phyloP scores from a whole-genome alignment of 768 basidiomycete genomes.

The Collybia sp. region DNA sequence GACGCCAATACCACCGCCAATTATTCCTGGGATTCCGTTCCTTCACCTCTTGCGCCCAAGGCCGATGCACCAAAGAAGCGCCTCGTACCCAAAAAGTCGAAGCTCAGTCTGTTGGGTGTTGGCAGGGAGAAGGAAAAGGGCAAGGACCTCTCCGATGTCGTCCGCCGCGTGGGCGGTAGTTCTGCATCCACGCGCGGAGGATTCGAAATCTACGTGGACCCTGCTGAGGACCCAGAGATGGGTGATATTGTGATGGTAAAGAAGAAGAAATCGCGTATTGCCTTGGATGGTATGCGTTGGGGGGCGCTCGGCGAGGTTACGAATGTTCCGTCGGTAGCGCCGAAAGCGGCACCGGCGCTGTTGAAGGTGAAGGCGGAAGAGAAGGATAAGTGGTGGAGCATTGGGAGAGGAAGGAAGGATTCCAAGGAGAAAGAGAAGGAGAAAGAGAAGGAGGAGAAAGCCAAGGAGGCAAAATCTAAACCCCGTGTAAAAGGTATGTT shows the following conservation, averaged over 20 bases:
- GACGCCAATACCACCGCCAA: conserved; percentile 26
- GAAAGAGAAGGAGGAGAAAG: conserved; percentile 25
- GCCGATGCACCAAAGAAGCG: conserved; percentile 26
- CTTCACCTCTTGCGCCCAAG: conserved; percentile 26
- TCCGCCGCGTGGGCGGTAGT: conserved; percentile 40
- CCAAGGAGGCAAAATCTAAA: conserved; percentile 23
- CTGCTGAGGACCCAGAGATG: conserved; percentile 56
- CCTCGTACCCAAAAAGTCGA: conserved; percentile 73
- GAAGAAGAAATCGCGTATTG: conserved; percentile 68
- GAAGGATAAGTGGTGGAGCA: conserved; percentile 76
- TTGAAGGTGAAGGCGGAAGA: conserved; percentile 31
- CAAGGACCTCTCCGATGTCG: conserved; percentile 58
- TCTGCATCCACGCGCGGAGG: conserved; percentile 34
- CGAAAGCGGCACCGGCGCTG: conserved; percentile 19
- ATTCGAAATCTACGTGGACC: conserved; percentile 73
- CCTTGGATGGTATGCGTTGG: conserved; percentile 56
- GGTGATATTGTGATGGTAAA: conserved; percentile 71
- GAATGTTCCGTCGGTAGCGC: conserved; percentile 36
- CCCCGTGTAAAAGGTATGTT: conserved; percentile 39
- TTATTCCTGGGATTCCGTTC: conserved; percentile 28
- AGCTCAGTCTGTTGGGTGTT: conserved; percentile 38
- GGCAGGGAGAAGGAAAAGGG: conserved; percentile 25
- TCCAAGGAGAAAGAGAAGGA: conserved; percentile 58
- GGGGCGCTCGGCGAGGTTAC: conserved; percentile 53
- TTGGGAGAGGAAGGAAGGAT: conserved; percentile 70